These are phyloP conservation scores for Porcisia deanei DNA, from an alignment of 208 protist genomes.

Conservation along the genomic window DNA sequence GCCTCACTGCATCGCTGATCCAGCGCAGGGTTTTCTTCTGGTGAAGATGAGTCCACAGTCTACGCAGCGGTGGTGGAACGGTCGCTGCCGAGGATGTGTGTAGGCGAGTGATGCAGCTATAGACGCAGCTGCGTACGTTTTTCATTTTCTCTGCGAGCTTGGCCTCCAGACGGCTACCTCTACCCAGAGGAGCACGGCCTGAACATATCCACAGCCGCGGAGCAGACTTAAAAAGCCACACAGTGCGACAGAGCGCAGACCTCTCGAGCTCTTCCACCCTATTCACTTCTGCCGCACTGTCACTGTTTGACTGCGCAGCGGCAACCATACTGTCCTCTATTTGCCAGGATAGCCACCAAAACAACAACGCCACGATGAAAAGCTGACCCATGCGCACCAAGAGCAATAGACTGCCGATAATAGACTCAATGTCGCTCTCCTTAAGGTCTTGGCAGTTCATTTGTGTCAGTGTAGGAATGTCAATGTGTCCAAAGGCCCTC, in stretches of 20 bases:
- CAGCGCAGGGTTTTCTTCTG: not conserved
- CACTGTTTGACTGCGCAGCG: not conserved
- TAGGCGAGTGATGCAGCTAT: not conserved
- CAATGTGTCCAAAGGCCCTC: conserved; percentile 2
- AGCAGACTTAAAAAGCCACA: conserved; percentile 13
- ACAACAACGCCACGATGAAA: conserved; percentile 21
- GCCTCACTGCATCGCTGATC: not conserved
- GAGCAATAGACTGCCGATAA: conserved; percentile 19
- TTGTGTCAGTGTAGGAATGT: conserved; percentile 22
- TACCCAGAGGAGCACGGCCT: not conserved
- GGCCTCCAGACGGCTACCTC: not conserved
- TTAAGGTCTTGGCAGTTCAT: conserved; percentile 21
- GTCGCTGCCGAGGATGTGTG: not conserved
- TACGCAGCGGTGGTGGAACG: not conserved
- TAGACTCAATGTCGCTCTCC: conserved; percentile 11
- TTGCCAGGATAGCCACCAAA: conserved; percentile 28
- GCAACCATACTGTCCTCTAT: not conserved
- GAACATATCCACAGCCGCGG: not conserved
- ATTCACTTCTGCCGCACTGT: not conserved
- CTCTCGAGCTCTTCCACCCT: conserved; percentile 18
- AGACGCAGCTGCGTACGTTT: not conserved
- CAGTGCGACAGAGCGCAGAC: not conserved
- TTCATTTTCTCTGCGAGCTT: not conserved
- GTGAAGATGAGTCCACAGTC: not conserved
- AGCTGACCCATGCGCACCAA: conserved; percentile 16